Conservation (phyloP, 352 stramenopile genomes). For the Pythium plurisporium region DNA sequence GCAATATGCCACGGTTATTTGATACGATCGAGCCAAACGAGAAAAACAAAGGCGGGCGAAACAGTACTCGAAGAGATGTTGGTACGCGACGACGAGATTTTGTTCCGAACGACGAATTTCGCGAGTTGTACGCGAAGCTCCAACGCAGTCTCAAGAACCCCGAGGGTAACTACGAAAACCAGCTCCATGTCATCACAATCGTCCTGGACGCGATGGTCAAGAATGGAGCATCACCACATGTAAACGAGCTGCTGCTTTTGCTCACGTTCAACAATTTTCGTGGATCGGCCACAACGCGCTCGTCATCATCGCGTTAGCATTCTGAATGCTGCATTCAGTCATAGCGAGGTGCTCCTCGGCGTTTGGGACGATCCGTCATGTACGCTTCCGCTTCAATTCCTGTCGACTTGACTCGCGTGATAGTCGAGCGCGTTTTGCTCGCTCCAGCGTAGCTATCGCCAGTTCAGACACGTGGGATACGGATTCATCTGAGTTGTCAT, state of each 20-base stretch:
- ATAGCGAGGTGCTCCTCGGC: too few species aligned
- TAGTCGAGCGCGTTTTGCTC: background rate
- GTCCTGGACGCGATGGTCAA: constrained; percentile 74
- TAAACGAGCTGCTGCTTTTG: constrained; percentile 59
- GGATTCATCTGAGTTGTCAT: constrained; percentile 25
- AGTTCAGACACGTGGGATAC: background rate
- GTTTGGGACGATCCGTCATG: background rate
- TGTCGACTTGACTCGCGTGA: background rate
- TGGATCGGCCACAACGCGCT: constrained; percentile 1
- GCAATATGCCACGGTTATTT: constrained; percentile 39
- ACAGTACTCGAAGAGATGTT: background rate
- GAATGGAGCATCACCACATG: constrained; percentile 58
- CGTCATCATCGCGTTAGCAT: background rate
- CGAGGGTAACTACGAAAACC: constrained; percentile 52
- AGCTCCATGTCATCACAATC: constrained; percentile 64
- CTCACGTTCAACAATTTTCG: constrained; percentile 82
- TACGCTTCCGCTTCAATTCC: constrained; percentile 7
- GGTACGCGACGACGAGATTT: background rate
- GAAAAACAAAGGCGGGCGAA: background rate
- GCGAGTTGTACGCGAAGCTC: constrained; percentile 14
- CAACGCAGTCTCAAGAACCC: constrained; percentile 34
- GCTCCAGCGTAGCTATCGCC: constrained; percentile 10
- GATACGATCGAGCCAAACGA: constrained; percentile 1
- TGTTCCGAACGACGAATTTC: constrained; percentile 10
- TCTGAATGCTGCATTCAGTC: background rate